phyloP scores from a whole-genome alignment of 495 filamentous ascomycete species.

The Neurospora sp. region DNA sequence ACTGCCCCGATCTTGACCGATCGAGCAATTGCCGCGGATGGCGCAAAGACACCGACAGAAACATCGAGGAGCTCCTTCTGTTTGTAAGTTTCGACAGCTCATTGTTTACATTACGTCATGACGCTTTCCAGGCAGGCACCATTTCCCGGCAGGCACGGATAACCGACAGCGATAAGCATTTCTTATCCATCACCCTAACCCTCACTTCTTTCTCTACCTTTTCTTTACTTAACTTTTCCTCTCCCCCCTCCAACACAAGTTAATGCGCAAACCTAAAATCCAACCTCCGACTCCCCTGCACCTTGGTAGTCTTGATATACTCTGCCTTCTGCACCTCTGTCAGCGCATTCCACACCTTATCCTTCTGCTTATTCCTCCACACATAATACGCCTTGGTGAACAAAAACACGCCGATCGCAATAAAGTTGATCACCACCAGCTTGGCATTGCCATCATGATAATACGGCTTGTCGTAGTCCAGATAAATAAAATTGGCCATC shows the following conservation, averaged over 20 bases:
- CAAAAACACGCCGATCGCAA: conserved; percentile 23
- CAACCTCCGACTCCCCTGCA: conserved; percentile 31
- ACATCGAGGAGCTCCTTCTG: neutral
- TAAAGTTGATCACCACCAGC: conserved; percentile 42
- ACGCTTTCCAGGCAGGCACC: neutral
- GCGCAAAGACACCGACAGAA: neutral
- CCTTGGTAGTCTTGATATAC: conserved; percentile 28
- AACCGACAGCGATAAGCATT: neutral
- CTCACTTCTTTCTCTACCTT: neutral
- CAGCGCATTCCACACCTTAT: conserved; percentile 29
- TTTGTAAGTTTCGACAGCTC: neutral
- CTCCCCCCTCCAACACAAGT: neutral
- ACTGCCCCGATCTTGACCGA: too few relatives aligned
- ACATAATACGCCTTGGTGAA: conserved; percentile 36
- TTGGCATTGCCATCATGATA: conserved; percentile 56
- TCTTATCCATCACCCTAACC: neutral
- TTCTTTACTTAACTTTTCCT: neutral
- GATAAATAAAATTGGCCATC: conserved; percentile 15
- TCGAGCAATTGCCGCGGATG: neutral
- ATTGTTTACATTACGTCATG: neutral
- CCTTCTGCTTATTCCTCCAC: conserved; percentile 31
- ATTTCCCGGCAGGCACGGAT: neutral
- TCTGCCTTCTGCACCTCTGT: conserved; percentile 25
- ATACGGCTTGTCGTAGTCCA: conserved; percentile 54
- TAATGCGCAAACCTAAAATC: conserved; percentile 36